phyloP scores from a whole-genome alignment of 805 yeast genomes.

The Candida wancherniae region DNA sequence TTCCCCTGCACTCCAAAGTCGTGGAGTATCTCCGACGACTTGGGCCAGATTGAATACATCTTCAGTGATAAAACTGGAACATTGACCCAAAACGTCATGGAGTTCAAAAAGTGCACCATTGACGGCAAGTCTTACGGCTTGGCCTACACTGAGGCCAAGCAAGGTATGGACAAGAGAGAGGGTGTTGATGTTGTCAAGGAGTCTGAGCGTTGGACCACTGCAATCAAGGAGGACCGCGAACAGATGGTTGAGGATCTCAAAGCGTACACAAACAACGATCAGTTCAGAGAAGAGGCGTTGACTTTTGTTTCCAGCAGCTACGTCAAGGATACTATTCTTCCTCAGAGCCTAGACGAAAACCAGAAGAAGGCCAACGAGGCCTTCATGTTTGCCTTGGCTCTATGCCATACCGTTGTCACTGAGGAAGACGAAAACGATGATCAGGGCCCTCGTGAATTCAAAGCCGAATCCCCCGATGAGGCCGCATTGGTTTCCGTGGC shows the following conservation, averaged over 20 bases:
- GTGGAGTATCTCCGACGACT: constrained; percentile 81
- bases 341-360: constrained; percentile 21
- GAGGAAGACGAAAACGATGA: constrained; percentile 40
- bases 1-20: constrained; percentile 82
- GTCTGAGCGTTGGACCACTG: constrained; percentile 48
- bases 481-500: constrained; percentile 76
- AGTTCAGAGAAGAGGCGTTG: constrained; percentile 38
- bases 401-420: constrained; percentile 74
- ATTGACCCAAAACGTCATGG: constrained; percentile 80
- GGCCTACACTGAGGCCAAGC: constrained; percentile 80
- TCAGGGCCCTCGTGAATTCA: constrained; percentile 43
- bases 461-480: constrained; percentile 84
- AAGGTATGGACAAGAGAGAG: constrained; percentile 72
- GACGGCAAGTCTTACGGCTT: constrained; percentile 69
- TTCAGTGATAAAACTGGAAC: constrained; percentile 87
- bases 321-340: constrained; percentile 45
- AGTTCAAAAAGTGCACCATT: constrained; percentile 74
- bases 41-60: constrained; percentile 81
- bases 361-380: constrained; percentile 49
- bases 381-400: constrained; percentile 62
- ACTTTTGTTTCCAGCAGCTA: constrained; percentile 63
- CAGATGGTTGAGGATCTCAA: constrained; percentile 46
- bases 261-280: constrained; percentile 36
- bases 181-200: constrained; percentile 72
- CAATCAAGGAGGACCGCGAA: constrained; percentile 46